phyloP scores from a whole-genome alignment of 202 grass and related monocot genomes.

The Panicum virgatum region DNA sequence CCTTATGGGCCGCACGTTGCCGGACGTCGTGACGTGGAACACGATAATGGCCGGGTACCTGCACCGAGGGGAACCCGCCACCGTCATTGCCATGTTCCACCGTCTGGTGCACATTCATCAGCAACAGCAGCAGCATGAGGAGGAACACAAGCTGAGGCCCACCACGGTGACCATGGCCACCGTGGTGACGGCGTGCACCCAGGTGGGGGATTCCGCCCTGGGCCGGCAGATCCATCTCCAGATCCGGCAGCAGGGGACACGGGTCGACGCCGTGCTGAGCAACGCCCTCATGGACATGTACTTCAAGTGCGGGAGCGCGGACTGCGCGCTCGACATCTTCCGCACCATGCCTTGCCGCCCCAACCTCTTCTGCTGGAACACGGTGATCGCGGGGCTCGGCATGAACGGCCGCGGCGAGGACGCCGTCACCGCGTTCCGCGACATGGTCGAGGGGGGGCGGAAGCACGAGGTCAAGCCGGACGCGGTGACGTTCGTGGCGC shows the following conservation, averaged over 20 bases:
- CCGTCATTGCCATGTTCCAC: slow-evolving; percentile 28
- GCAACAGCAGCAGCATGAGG: not conserved
- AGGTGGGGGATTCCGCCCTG: slow-evolving; percentile 40
- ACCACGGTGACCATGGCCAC: slow-evolving; percentile 54
- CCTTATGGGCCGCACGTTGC: slow-evolving; percentile 15
- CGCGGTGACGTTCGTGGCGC: slow-evolving; percentile 56
- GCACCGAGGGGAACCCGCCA: not conserved
- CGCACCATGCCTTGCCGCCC: slow-evolving; percentile 1
- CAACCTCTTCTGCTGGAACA: slow-evolving; percentile 72
- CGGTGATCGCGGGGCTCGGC: slow-evolving; percentile 56
- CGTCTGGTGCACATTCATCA: slow-evolving; percentile 20
- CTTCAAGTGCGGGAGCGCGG: slow-evolving; percentile 60
- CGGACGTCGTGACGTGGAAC: slow-evolving; percentile 59
- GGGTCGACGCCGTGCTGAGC: slow-evolving; percentile 42
- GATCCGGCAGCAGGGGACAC: slow-evolving; percentile 9
- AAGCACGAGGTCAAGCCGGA: slow-evolving; percentile 13
- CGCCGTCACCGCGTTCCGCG: slow-evolving; percentile 34
- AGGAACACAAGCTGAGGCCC: slow-evolving; percentile 24
- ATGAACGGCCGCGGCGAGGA: slow-evolving; percentile 49
- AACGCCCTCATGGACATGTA: slow-evolving; percentile 68
- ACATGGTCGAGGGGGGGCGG: slow-evolving; percentile 36
- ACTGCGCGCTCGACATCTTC: slow-evolving; percentile 41
- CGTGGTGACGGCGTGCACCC: slow-evolving; percentile 43
- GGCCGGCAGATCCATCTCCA: slow-evolving; percentile 42
- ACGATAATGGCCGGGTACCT: slow-evolving; percentile 60